phyloP scores from a whole-genome alignment of 768 basidiomycete species.

The Pisolithus albus region DNA sequence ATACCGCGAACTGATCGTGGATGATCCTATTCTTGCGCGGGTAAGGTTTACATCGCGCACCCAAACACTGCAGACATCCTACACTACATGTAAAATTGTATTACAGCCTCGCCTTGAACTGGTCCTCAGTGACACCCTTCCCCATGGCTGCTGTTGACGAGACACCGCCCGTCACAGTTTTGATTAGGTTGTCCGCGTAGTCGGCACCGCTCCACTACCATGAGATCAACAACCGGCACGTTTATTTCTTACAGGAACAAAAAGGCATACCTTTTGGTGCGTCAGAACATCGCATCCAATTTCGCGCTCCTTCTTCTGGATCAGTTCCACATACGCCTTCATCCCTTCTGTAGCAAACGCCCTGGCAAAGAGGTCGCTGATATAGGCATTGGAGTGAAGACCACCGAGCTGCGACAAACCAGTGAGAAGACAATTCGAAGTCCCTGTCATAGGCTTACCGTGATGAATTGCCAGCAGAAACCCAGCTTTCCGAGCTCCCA shows the following conservation, averaged over 20 bases:
- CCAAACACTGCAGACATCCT: background rate
- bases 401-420: constrained; percentile 68
- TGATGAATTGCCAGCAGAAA: constrained; percentile 99
- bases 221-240: constrained; percentile 8
- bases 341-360: constrained; percentile 91
- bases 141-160: constrained; percentile 99
- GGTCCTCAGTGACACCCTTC: constrained; percentile 86
- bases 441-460: constrained; percentile 44
- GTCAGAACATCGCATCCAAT: constrained; percentile 94
- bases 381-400: constrained; percentile 95
- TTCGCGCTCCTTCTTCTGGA: constrained; percentile 90
- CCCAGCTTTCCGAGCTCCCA: constrained; percentile 95
- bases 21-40: background rate
- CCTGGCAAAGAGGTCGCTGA: constrained; percentile 86
- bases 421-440: constrained; percentile 5
- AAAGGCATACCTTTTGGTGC: constrained; percentile 75
- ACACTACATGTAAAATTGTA: constrained; percentile 7
- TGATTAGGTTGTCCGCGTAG: constrained; percentile 84
- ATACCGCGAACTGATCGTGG: background rate
- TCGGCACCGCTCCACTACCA: constrained; percentile 90
- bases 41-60: constrained; percentile 3
- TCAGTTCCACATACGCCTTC: constrained; percentile 96
- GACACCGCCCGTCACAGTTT: constrained; percentile 95
- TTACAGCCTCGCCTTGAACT: constrained; percentile 55
- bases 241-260: background rate